Conservation (phyloP, 345 rosid species). For the Mangifera indica region DNA sequence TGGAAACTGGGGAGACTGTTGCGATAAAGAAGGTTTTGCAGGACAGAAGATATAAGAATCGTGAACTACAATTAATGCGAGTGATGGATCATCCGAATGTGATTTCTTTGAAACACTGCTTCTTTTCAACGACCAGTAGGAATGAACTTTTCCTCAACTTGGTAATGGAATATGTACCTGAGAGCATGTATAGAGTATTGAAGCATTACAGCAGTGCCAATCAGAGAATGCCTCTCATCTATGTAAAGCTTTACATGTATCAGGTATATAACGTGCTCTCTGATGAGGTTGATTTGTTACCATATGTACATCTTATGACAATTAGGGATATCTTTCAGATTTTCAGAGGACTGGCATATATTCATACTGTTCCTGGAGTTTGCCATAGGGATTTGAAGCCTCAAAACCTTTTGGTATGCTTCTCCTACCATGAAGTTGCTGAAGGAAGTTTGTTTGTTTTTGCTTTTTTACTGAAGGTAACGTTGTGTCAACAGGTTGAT, state of each 20-base stretch:
- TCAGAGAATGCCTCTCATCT: constrained; percentile 80
- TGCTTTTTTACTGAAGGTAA: constrained; percentile 1
- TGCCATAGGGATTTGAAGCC: constrained; percentile 93
- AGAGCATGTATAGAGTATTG: constrained; percentile 80
- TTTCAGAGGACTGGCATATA: constrained; percentile 79
- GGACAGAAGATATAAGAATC: constrained; percentile 81
- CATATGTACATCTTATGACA: constrained; percentile 1
- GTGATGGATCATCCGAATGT: constrained; percentile 89
- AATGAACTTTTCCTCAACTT: constrained; percentile 81
- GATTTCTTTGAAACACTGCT: constrained; percentile 79
- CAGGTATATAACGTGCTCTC: constrained; percentile 46
- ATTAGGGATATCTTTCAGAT: constrained; percentile 41
- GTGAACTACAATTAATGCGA: constrained; percentile 78
- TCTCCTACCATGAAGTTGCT: constrained; percentile 3
- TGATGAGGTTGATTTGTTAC: constrained; percentile 11
- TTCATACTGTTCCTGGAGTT: constrained; percentile 75
- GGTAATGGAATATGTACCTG: constrained; percentile 92
- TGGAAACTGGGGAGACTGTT: constrained; percentile 84
- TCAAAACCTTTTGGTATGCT: constrained; percentile 80
- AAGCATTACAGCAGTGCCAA: constrained; percentile 79
- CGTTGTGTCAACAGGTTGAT: constrained; percentile 59
- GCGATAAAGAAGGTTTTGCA: constrained; percentile 87
- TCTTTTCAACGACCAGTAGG: constrained; percentile 79
- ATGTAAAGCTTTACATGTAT: constrained; percentile 79
- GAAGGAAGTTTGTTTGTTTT: too few species aligned